phyloP scores from a whole-genome alignment of 371 early-diverging fungal genomes.

The Phascolomyces articulosus region DNA sequence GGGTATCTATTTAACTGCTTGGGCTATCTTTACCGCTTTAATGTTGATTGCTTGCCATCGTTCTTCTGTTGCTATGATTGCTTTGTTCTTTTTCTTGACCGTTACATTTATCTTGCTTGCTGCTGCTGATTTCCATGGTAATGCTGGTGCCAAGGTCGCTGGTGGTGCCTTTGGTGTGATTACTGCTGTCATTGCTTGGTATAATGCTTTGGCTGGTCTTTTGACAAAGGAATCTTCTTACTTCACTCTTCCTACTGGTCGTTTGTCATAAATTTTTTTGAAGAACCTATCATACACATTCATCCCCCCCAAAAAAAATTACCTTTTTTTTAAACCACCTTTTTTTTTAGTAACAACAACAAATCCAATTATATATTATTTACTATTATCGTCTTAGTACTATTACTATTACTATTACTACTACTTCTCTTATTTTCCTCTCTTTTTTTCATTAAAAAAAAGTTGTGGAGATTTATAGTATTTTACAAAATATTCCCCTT shows the following conservation, averaged over 20 bases:
- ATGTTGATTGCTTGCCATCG: slow-evolving; percentile 72
- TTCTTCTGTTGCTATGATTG: slow-evolving; percentile 61
- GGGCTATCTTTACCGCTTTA: slow-evolving; percentile 73
- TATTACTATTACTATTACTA: background rate
- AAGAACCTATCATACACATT: background rate
- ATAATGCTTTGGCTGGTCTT: slow-evolving; percentile 70
- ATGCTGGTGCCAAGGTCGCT: slow-evolving; percentile 39
- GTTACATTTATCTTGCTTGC: slow-evolving; percentile 68
- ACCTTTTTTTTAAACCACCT: no score
- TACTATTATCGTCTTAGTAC: background rate
- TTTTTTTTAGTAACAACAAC: background rate
- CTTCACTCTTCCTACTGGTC: slow-evolving; percentile 62
- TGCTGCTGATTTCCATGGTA: slow-evolving; percentile 46
- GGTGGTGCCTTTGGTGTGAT: slow-evolving; percentile 74
- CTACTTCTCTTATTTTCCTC: background rate
- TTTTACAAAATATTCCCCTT: background rate
- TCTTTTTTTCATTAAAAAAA: no score
- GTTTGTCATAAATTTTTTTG: slow-evolving; percentile 9
- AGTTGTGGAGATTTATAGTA: background rate
- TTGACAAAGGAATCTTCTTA: slow-evolving; percentile 60
- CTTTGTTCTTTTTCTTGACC: slow-evolving; percentile 67
- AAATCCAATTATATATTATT: background rate
- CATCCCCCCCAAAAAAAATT: background rate
- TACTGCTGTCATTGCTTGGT: slow-evolving; percentile 75
- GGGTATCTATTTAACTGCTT: slow-evolving; percentile 70